Evolutionary conservation across 2,329 filamentous ascomycete genomes (phyloP).

Genomic region (Pseudonectria buxi): DNA sequence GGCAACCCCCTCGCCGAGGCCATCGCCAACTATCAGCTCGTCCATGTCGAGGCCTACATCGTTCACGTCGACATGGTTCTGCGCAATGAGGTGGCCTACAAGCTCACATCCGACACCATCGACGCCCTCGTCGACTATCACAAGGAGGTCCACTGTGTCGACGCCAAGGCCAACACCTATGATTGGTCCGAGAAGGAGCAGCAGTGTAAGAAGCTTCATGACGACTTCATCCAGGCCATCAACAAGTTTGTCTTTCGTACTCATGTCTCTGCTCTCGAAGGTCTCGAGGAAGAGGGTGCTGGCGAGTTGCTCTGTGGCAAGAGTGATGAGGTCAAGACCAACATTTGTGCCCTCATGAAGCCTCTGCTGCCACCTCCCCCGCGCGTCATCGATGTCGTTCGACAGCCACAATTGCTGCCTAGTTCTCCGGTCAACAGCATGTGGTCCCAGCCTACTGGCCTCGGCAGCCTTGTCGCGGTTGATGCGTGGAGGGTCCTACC

Average conservation of each 20-base stretch:
- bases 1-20: conserved; percentile 55
- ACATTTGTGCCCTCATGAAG: conserved; percentile 78
- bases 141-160: conserved; percentile 88
- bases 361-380: conserved; percentile 81
- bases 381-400: conserved; percentile 81
- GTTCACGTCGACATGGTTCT: conserved; percentile 99
- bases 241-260: conserved; percentile 97
- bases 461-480: conserved; percentile 59
- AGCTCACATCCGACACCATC: conserved; percentile 92
- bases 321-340: conserved; percentile 87
- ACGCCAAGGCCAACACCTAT: conserved; percentile 82
- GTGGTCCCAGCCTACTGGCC: conserved; percentile 69
- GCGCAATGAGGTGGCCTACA: conserved; percentile 95
- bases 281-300: conserved; percentile 90
- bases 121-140: conserved; percentile 91
- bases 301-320: conserved; percentile 88
- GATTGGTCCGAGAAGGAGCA: conserved; percentile 95
- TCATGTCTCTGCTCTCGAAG: conserved; percentile 81
- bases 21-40: conserved; percentile 84
- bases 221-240: conserved; percentile 91
- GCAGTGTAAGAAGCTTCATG: conserved; percentile 94
- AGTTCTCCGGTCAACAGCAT: conserved; percentile 72
- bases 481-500: conserved; percentile 88
- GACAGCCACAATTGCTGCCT: conserved; percentile 76
- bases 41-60: conserved; percentile 94